Conservation (phyloP, 2,329 filamentous ascomycete species). For the Rhytidhysteron rufulum region DNA sequence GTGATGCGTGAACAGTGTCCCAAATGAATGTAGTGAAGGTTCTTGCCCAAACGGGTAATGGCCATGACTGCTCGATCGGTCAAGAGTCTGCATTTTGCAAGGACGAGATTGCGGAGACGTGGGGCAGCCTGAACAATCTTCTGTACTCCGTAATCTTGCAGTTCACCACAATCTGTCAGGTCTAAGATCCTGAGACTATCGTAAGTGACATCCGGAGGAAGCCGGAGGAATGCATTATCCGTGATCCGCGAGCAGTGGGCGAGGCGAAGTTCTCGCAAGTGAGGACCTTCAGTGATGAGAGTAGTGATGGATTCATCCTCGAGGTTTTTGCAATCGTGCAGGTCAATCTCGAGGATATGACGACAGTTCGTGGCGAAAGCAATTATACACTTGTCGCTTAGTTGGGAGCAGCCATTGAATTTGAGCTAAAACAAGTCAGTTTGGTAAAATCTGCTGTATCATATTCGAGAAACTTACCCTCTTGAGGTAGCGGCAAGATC, state of each 20-base stretch:
- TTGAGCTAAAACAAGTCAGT: conserved; percentile 64
- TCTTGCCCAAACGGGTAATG: conserved; percentile 88
- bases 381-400: conserved; percentile 76
- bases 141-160: conserved; percentile 83
- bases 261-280: conserved; percentile 85
- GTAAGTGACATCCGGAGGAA: conserved; percentile 67
- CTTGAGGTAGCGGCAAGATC: conserved; percentile 82
- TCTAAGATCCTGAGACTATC: conserved; percentile 92
- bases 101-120: conserved; percentile 82
- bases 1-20: conserved; percentile 92
- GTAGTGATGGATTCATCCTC: conserved; percentile 80
- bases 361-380: conserved; percentile 85
- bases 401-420: conserved; percentile 84
- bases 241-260: conserved; percentile 81
- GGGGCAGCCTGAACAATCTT: conserved; percentile 85
- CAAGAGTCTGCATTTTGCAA: conserved; percentile 90
- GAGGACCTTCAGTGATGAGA: conserved; percentile 71
- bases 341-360: conserved; percentile 93
- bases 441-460: background rate
- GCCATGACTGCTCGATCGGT: conserved; percentile 84
- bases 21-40: conserved; percentile 92
- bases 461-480: conserved; percentile 54
- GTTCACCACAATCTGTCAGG: conserved; percentile 77
- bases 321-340: conserved; percentile 78
- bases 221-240: conserved; percentile 79